Evolutionary conservation across 805 yeast genomes (phyloP).

Genomic region (Pichia exigua): DNA sequence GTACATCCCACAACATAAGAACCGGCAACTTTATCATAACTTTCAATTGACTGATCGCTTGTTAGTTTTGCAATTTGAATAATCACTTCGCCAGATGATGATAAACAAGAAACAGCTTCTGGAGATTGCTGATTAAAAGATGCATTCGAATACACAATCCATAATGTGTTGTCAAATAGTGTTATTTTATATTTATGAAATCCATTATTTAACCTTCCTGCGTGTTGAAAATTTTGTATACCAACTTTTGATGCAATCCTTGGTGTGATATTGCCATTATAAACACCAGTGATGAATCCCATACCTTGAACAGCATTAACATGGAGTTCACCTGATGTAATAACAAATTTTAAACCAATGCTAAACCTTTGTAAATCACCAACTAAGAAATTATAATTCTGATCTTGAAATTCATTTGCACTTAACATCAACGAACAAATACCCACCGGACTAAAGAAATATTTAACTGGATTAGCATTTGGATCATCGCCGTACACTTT

Average conservation of each 20-base stretch:
- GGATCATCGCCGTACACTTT: conserved; percentile 66
- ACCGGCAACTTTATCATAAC: conserved; percentile 64
- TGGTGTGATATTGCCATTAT: conserved; percentile 45
- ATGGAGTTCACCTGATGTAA: conserved; percentile 24
- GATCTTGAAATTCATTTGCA: conserved; percentile 34
- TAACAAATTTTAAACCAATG: conserved; percentile 28
- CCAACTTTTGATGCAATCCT: conserved; percentile 58
- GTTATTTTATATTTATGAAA: conserved; percentile 47
- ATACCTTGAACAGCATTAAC: conserved; percentile 69
- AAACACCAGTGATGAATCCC: conserved; percentile 68
- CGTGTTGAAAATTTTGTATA: conserved; percentile 39
- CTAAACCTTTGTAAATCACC: conserved; percentile 29
- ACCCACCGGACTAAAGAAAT: conserved; percentile 61
- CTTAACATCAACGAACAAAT: conserved; percentile 52
- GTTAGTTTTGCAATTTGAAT: conserved; percentile 45
- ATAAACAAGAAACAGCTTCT: conserved; percentile 29
- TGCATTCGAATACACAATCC: conserved; percentile 51
- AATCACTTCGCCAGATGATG: conserved; percentile 32
- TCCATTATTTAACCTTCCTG: conserved; percentile 31
- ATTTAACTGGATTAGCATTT: conserved; percentile 32
- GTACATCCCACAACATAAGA: conserved; percentile 44
- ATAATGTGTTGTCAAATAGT: conserved; percentile 47
- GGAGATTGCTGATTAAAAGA: conserved; percentile 16
- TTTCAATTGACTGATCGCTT: conserved; percentile 27
- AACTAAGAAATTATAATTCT: conserved; percentile 17